Evolutionary conservation across 768 basidiomycete species (phyloP).

Genomic region (Mycena polygramma): DNA sequence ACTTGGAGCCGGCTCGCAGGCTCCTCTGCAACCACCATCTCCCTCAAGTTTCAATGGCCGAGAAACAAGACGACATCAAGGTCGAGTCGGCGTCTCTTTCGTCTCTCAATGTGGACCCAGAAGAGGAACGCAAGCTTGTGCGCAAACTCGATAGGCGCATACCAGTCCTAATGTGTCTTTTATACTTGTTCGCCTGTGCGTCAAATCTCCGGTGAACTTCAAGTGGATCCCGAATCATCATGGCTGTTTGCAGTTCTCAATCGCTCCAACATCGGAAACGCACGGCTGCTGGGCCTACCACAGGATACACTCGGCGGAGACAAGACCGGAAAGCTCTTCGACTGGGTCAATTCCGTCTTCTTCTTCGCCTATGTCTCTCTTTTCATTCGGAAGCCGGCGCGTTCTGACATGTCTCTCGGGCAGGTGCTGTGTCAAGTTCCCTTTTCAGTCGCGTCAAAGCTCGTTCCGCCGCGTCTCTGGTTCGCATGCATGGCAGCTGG

Average conservation of each 20-base stretch:
- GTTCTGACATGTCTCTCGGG: neutral
- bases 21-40: neutral
- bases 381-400: neutral
- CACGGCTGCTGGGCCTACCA: neutral
- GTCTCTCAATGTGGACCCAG: slow-evolving; percentile 28
- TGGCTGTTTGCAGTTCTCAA: neutral
- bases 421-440: slow-evolving; percentile 3
- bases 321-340: neutral
- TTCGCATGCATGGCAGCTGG: neutral
- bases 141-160: slow-evolving; percentile 78
- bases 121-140: slow-evolving; percentile 67
- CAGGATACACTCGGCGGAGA: slow-evolving; percentile 4
- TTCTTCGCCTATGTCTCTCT: slow-evolving; percentile 5
- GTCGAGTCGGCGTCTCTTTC: slow-evolving; percentile 4
- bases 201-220: slow-evolving; percentile 24
- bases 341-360: slow-evolving; percentile 6
- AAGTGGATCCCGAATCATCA: neutral
- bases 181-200: slow-evolving; percentile 84
- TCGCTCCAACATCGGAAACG: neutral
- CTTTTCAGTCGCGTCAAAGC: neutral
- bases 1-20: neutral
- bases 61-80: neutral
- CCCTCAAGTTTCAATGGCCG: neutral
- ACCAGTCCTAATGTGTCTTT: slow-evolving; percentile 75
- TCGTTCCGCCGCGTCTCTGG: neutral